Conservation (phyloP, 1,284 basidiomycete species). For the Ustilago trichophora region DNA sequence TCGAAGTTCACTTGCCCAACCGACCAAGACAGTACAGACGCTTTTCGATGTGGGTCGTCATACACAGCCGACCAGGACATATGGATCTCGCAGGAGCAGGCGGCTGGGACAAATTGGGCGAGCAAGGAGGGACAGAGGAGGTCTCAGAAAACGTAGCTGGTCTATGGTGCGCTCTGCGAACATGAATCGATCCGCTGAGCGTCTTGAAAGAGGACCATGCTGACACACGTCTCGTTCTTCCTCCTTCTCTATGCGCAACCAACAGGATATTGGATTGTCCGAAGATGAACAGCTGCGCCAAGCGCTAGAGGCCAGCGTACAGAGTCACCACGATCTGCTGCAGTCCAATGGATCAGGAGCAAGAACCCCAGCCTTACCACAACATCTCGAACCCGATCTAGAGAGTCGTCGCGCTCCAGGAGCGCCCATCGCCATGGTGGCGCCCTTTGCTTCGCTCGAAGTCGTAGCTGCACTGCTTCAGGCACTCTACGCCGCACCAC, state of each 20-base stretch:
- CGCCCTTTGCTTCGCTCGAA: constrained; percentile 41
- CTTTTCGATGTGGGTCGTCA: neutral
- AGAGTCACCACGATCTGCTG: constrained; percentile 38
- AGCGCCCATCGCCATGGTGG: constrained; percentile 37
- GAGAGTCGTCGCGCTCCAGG: constrained; percentile 17
- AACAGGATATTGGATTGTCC: constrained; percentile 32
- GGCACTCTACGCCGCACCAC: constrained; percentile 32
- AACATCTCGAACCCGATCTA: constrained; percentile 27
- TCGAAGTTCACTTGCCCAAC: constrained; percentile 9
- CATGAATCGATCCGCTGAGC: neutral
- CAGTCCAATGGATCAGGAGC: constrained; percentile 25
- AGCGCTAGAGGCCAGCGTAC: constrained; percentile 46
- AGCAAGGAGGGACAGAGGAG: neutral
- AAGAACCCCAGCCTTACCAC: constrained; percentile 29
- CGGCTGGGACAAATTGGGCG: neutral
- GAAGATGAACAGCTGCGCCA: constrained; percentile 51
- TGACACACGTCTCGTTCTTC: neutral
- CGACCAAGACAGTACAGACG: neutral
- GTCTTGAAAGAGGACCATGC: neutral
- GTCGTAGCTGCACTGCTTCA: constrained; percentile 30
- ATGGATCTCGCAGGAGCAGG: neutral
- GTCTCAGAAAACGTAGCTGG: constrained; percentile 7
- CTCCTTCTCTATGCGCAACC: too few species aligned
- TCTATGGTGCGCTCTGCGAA: constrained; percentile 18
- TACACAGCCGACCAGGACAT: constrained; percentile 4